Evolutionary conservation across 768 basidiomycete genomes (phyloP), one percentile per base, ranked within the genome.

Genomic region (Kwoniella sp.): DNA sequence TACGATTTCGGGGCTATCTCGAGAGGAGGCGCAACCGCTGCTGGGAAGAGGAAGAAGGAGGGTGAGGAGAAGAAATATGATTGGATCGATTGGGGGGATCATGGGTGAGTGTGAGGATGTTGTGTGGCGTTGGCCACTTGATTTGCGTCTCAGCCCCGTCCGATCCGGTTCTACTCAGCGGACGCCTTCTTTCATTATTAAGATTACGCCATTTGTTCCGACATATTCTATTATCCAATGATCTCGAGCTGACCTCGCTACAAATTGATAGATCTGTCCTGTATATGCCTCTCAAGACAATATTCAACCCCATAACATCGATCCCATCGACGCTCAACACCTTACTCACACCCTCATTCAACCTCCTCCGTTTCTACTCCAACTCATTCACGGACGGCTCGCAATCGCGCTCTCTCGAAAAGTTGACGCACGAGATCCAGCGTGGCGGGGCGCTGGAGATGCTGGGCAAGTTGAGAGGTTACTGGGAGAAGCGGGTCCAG

Each of bases 51-150:
- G 15, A 67, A 63, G 56, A 68, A 60, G 55, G 52, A 34, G 4
- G 58, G 54, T 15, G 63, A 68, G 34, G 72, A 73, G 38, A 22
- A 52, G 23, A 50, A 50, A 17, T 34, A 53, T 17, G n/a, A 38
- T 20, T 70, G 55, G 51, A 31, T 74, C 13, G 71, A 76, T 23
- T 76, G 73, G 73, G 75, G 71, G 15, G 73, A 74, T 29, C 63
- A 72, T 52, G 75, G 75, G 75, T 76, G 63, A 72, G 75, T 73
- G 15, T 2, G 25, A 20, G 29, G 17, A 7, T 23, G 2, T 5
- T 38, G 15, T 38, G 0, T 23, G 2, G 17, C 22, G 0, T 54
- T 28, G 29, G 9, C 15, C 60, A 53, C 17, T 23, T 56, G 15
- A 15, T 29, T 51, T 52, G 30, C n/a, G n/a, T n/a, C n/a, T n/a